Evolutionary conservation across 345 rosid genomes (phyloP), one percentile per base, ranked within the genome.

Genomic region (Ceriops zippeliana): DNA sequence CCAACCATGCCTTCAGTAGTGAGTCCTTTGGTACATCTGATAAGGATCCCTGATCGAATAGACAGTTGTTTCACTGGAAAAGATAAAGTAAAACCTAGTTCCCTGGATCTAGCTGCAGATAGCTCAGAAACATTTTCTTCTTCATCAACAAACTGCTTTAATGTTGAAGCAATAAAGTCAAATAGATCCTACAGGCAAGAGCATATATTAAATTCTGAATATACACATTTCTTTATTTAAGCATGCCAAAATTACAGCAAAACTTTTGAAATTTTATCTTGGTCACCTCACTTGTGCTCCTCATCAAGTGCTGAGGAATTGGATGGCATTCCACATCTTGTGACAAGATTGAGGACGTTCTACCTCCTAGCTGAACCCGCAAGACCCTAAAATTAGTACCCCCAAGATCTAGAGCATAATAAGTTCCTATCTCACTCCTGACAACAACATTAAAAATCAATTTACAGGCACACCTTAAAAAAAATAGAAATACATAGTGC

Each of bases 21-120:
- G 76, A 91, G 89, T 75, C 90, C 96, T 79, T 91, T 91, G 52
- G 96, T 93, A 96, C 97, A 91, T 78, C 85, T 88, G 66, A 89
- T 82, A 69, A 93, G 84, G 72, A 73, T 58, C 69, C 96, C 98
- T 1, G 96, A 84, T 53, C 83, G 78, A 56, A 78, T 71, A 37
- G 98, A 89, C 4, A 67, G 77, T 64, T 93, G 98, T 73, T 83
- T 93, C 56, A 91, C 87, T 6, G 98, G 98, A 74, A 89, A 93
- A 27, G 98, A 89, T 73, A 93, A 89, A 42, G 96, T 88, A 73
- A 93, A 91, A 32, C 96, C 97, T 60, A 93, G 87, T 70, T 89
- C 89, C 83, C 83, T 86, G 72, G 70, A 74, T 74, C 72, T 73
- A 51, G 58, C 60, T 30, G 58, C 5, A 63, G 90, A 69, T 63